These are phyloP conservation scores for Dactylellina leptospora DNA, from an alignment of 2,329 filamentous ascomycete genomes.

Conservation along the genomic window DNA sequence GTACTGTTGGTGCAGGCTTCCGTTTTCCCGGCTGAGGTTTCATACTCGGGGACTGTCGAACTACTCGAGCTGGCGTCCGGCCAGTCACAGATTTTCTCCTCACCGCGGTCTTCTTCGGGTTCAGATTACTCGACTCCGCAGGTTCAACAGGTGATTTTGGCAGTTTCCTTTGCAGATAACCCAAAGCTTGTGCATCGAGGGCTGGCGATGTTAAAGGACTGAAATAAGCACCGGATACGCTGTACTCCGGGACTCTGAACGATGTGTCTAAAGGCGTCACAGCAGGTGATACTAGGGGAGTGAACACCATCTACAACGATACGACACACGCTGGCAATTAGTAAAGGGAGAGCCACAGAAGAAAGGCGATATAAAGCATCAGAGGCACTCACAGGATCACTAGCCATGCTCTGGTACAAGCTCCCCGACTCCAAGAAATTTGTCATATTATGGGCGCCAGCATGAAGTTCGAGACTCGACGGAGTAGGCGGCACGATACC, in stretches of 20 bases:
- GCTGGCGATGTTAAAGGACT: constrained; percentile 84
- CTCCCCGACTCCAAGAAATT: constrained; percentile 69
- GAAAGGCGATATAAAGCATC: constrained; percentile 17
- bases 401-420: constrained; percentile 72
- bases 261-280: constrained; percentile 80
- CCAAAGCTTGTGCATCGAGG: constrained; percentile 71
- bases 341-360: not conserved
- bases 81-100: constrained; percentile 48
- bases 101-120: constrained; percentile 40
- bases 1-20: constrained; percentile 65
- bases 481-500: constrained; percentile 77
- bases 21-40: constrained; percentile 68
- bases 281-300: constrained; percentile 82
- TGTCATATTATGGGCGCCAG: constrained; percentile 66
- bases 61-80: constrained; percentile 60
- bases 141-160: constrained; percentile 67
- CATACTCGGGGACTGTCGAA: constrained; percentile 75
- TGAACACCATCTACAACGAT: constrained; percentile 72
- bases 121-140: constrained; percentile 55
- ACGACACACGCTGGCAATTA: constrained; percentile 29
- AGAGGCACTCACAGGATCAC: constrained; percentile 68
- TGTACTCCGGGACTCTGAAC: constrained; percentile 69
- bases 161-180: constrained; percentile 46
- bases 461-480: constrained; percentile 79
- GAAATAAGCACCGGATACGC: constrained; percentile 77